A percentile compares a stretch with the other conserved stretches of the same genome.
These are phyloP conservation scores for Coelastrella sp. DNA, from an alignment of 139 green algal genomes.

Conservation along the genomic window DNA sequence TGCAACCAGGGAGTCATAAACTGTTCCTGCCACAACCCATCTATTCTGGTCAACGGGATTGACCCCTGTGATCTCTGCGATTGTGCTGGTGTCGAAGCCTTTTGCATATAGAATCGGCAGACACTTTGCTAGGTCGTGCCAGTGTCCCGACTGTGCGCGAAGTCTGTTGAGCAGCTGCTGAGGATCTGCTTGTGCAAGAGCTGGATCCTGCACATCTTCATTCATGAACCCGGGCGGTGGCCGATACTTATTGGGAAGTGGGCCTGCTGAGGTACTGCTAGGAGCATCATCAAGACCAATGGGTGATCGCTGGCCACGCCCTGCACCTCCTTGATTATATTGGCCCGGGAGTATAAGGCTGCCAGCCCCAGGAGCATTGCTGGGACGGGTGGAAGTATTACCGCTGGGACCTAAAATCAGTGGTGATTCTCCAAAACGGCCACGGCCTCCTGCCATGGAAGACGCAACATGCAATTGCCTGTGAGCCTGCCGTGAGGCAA, in stretches of 20 bases:
- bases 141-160: constrained; percentile 60
- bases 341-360: constrained; percentile 33
- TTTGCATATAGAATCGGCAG: constrained; percentile 67
- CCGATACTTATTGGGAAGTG: constrained; percentile 44
- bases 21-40: constrained; percentile 70
- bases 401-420: constrained; percentile 27
- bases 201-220: constrained; percentile 16
- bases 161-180: constrained; percentile 69
- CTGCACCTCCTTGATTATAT: constrained; percentile 9
- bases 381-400: not conserved
- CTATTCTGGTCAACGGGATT: constrained; percentile 74
- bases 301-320: not conserved
- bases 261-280: not conserved
- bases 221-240: constrained; percentile 88
- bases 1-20: constrained; percentile 74
- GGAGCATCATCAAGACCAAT: constrained; percentile 25
- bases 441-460: constrained; percentile 26
- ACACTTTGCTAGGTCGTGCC: constrained; percentile 79
- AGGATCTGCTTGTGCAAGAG: not conserved
- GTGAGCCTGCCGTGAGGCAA: constrained; percentile 6
- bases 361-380: not conserved
- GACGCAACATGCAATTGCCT: not conserved
- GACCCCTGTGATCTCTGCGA: constrained; percentile 79
- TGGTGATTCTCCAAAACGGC: constrained; percentile 5
- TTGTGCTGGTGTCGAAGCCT: constrained; percentile 62